phyloP scores from a whole-genome alignment of 2,329 filamentous ascomycete genomes.

The Grosmannia huntii region DNA sequence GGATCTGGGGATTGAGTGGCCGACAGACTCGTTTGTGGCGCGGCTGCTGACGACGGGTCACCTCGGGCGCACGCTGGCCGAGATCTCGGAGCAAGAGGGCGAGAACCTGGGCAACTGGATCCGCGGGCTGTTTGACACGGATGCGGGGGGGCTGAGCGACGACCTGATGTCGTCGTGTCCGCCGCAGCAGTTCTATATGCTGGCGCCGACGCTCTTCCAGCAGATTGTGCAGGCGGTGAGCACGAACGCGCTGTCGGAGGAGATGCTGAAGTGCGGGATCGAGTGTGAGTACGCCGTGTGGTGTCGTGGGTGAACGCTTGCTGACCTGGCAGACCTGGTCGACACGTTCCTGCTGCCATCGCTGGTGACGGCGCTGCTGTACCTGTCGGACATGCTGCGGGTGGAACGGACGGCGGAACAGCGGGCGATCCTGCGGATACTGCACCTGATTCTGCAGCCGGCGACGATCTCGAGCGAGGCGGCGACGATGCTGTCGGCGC shows the following conservation, averaged over 20 bases:
- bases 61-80: conserved; percentile 40
- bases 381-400: conserved; percentile 59
- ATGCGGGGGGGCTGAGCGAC: conserved; percentile 61
- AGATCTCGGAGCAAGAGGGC: conserved; percentile 51
- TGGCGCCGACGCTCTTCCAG: conserved; percentile 65
- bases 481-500: conserved; percentile 54
- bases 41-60: conserved; percentile 50
- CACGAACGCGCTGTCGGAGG: conserved; percentile 51
- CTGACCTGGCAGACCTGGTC: conserved; percentile 44
- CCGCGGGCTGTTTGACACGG: conserved; percentile 61
- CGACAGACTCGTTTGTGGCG: conserved; percentile 53
- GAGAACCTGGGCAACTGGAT: conserved; percentile 63
- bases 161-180: conserved; percentile 72
- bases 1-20: conserved; percentile 47
- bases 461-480: conserved; percentile 61
- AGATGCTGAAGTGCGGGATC: conserved; percentile 59
- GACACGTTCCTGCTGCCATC: conserved; percentile 73
- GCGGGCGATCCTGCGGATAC: conserved; percentile 55
- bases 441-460: conserved; percentile 60
- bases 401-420: conserved; percentile 50
- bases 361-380: conserved; percentile 59
- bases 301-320: conserved; percentile 5
- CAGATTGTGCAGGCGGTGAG: conserved; percentile 61
- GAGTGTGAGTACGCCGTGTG: conserved; percentile 33
- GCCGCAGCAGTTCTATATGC: conserved; percentile 69